A percentile compares a stretch with the other conserved stretches of the same genome.
Evolutionary conservation across 148 eudicot genomes (phyloP).

Genomic region (Diospyros kaki): DNA sequence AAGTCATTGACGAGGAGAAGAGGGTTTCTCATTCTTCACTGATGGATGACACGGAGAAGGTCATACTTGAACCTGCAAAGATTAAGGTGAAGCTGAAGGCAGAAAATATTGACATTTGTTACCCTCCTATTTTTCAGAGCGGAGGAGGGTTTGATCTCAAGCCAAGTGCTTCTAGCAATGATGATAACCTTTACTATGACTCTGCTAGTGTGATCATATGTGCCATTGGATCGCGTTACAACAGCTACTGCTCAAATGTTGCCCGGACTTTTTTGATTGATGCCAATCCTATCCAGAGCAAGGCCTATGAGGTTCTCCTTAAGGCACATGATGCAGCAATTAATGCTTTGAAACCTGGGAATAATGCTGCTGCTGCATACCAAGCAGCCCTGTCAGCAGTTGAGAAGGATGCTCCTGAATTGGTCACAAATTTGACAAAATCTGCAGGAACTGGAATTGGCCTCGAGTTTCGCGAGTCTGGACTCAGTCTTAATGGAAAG

Average conservation of each 20-base stretch:
- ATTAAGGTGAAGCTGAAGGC: conserved; percentile 53
- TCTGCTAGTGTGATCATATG: conserved; percentile 58
- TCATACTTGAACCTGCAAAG: conserved; percentile 38
- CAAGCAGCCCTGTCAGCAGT: conserved; percentile 45
- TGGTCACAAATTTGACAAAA: conserved; percentile 40
- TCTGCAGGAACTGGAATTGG: conserved; percentile 70
- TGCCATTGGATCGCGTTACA: conserved; percentile 54
- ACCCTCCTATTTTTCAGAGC: conserved; percentile 66
- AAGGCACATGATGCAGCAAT: conserved; percentile 69
- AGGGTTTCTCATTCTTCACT: conserved; percentile 46
- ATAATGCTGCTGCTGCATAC: conserved; percentile 36
- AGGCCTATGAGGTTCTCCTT: conserved; percentile 52
- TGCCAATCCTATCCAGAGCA: conserved; percentile 42
- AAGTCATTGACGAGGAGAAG: conserved; percentile 62
- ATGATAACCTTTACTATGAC: conserved; percentile 47
- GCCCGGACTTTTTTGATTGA: conserved; percentile 53
- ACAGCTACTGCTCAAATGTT: conserved; percentile 54
- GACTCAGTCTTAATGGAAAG: conserved; percentile 45
- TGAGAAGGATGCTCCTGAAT: conserved; percentile 54
- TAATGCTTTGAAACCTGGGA: conserved; percentile 44
- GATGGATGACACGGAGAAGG: conserved; percentile 59
- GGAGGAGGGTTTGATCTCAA: conserved; percentile 57
- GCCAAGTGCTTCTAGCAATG: conserved; percentile 60
- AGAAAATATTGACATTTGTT: conserved; percentile 60
- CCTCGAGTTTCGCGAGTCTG: conserved; percentile 61